Base-by-base conservation (phyloP, 2,329 filamentous ascomycete species). In the Bisporella sp. region DNA sequence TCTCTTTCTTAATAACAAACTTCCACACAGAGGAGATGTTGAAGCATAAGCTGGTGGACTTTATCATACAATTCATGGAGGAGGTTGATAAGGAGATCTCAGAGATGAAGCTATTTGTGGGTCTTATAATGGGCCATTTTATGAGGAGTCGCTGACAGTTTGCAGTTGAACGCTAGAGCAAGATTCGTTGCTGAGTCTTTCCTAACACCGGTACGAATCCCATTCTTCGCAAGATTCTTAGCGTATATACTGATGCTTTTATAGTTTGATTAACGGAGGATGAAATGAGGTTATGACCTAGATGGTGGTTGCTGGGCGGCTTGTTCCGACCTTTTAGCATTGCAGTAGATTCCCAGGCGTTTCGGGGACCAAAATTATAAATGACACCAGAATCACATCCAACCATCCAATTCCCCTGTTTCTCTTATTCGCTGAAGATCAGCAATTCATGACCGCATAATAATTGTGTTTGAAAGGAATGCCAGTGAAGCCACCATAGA, bases 31-130 rank as follows among this genome's bases (percentile, higher is more conserved):
- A 97, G 70, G 88, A 95, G 68, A 96, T 99, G 90, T 71, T 97
- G 67, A 97, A 97, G 77, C 92, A 99, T 69, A 97, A 99, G 76
- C 78, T 99, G 61, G 95, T 99, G 33, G 93, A 99, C 69, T 99
- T 99, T 65, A 95, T 99, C 61, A 96, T 99, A 59, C 85, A 97
- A 66, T 99, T 99, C 66, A 97, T 99, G 92, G 92, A 99, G 71
- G 93, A 99, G 69, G 95, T 99, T 4, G 95, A 99, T 71, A 99
- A 99, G 77, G 93, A 99, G 71, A 99, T 99, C 54, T 97, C 93
- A 3, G 95, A 99, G 73, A 97, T 99, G 93, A 99, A 99, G 79
- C 85, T 99, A 64, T 99, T 99, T 71, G 92, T 96, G 79, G 61
- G 89, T 76, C 41, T 32, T 44, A n/a, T 41, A n/a, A 3, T 7